Evolutionary conservation across 345 rosid species (phyloP), one percentile per base, ranked within the genome.

Genomic region (Mangifera indica): DNA sequence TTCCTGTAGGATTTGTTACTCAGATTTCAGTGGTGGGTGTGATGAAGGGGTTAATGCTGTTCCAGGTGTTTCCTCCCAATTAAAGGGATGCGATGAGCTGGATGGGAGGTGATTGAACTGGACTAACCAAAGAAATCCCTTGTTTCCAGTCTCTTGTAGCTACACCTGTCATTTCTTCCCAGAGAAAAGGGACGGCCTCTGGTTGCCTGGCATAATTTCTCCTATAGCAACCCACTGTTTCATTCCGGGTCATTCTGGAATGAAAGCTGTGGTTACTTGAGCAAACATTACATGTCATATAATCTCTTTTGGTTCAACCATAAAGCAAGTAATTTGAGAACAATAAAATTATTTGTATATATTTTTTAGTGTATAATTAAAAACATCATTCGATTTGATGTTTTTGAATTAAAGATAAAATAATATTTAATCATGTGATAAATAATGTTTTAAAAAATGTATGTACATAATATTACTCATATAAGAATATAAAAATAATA

Each of bases 11-110:
- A 72, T 44, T 62, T 72, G 40, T 29, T 61, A 13, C 49, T 60
- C 22, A 29, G 72, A 59, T 25, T 67, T 80, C 5, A 25, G 61
- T 5, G 5, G 13, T 40, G 80, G 72, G 70, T 55, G 69, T 51
- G 84, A 49, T 53, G 79, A 83, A 63, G 74, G 9, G 34, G 87
- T 76, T 7, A 89, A 66, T 1, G 93, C 92, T 61, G 77, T 87
- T 34, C 89, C 96, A 0, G 96, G 94, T 70, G 81, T 85, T 57
- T 87, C 92, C 79, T 92, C 98, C 98, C 92, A 92, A n/a, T 69
- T 66, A 70, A 90, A 90, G 79, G 0, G 96, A 86, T 1, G 91
- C 83, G 22, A 88, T 70, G 58, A 86, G 90, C 85, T 88, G 92
- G 74, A 84, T 80, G 7, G 91, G 84, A 63, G 78, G 76, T 40